A percentile compares a stretch with the other conserved stretches of the same genome.
Conservation (phyloP, 176 grass and related monocot species). For the Aegilops longissima region DNA sequence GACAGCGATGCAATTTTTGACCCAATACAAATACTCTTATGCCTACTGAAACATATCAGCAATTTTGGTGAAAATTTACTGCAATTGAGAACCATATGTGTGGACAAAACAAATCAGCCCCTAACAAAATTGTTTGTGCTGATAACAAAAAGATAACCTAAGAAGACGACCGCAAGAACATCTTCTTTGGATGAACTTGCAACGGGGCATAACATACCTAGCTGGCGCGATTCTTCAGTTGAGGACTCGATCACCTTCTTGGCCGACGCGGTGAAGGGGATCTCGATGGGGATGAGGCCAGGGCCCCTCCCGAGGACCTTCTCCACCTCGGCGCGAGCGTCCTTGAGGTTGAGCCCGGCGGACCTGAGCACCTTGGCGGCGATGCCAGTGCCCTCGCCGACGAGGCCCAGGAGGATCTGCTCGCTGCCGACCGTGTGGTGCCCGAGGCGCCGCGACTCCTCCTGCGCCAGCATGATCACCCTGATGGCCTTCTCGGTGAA, state of each 20-base stretch:
- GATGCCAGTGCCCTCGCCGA: conserved; percentile 81
- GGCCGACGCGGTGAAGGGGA: conserved; percentile 78
- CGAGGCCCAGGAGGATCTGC: conserved; percentile 86
- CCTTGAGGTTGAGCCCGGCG: conserved; percentile 91
- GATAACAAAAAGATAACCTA: not conserved
- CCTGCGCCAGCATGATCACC: conserved; percentile 95
- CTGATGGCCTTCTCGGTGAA: conserved; percentile 94
- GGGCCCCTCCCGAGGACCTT: conserved; percentile 87
- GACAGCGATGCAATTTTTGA: not conserved
- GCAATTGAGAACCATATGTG: not conserved
- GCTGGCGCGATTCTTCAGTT: conserved; percentile 75
- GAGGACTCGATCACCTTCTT: conserved; percentile 75
- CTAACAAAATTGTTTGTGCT: not conserved
- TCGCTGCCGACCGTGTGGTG: conserved; percentile 88
- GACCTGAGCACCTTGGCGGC: conserved; percentile 89
- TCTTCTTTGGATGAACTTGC: not conserved
- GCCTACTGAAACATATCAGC: too few species aligned
- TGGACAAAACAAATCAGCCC: not conserved
- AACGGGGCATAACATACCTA: conserved; percentile 39
- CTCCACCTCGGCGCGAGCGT: conserved; percentile 88
- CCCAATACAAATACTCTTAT: too few species aligned
- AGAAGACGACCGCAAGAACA: not conserved
- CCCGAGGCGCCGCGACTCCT: conserved; percentile 71
- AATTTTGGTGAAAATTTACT: too few species aligned
- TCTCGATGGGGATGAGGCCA: conserved; percentile 71